Percentiles rank a stretch among this genome's conserved stretches.
Evolutionary conservation across 768 basidiomycete species (phyloP).

Genomic region (Tylopilus rubrobrunneus): DNA sequence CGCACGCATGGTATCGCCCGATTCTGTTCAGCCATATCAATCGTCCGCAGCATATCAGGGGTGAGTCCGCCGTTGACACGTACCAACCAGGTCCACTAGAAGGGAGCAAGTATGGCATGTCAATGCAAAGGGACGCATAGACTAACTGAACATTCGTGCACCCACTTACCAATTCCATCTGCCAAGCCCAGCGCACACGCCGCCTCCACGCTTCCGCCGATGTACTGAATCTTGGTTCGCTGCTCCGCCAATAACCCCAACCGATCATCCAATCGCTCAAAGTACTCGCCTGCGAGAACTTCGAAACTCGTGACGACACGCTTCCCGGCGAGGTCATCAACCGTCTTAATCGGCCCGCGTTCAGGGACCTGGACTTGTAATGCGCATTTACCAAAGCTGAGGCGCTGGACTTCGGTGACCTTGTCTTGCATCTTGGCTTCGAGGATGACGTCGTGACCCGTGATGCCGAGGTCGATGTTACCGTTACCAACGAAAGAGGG

Average conservation of each 20-base stretch:
- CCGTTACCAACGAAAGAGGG: conserved; percentile 99
- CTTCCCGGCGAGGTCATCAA: conserved; percentile 84
- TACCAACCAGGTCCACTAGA: conserved; percentile 82
- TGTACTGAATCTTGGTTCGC: conserved; percentile 85
- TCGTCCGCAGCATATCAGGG: neutral
- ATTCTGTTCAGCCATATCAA: conserved; percentile 55
- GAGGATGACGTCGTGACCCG: conserved; percentile 95
- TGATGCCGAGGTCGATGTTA: conserved; percentile 94
- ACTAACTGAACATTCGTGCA: too few species aligned
- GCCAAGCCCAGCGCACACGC: conserved; percentile 95
- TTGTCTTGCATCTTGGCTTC: conserved; percentile 79
- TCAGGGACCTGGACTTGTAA: conserved; percentile 93
- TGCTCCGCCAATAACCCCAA: conserved; percentile 49
- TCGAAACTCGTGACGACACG: conserved; percentile 95
- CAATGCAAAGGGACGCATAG: neutral
- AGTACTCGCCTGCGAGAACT: conserved; percentile 78
- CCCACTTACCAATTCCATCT: conserved; percentile 83
- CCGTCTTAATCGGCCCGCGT: conserved; percentile 56
- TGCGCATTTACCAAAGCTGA: conserved; percentile 91
- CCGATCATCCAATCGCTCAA: conserved; percentile 57
- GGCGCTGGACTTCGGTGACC: conserved; percentile 74
- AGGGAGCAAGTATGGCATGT: neutral
- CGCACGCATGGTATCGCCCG: conserved; percentile 99
- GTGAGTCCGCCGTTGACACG: conserved; percentile 44
- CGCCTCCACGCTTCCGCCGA: conserved; percentile 97